Evolutionary conservation across 805 yeast species (phyloP).

Genomic region (Schwanniomyces polymorphus): DNA sequence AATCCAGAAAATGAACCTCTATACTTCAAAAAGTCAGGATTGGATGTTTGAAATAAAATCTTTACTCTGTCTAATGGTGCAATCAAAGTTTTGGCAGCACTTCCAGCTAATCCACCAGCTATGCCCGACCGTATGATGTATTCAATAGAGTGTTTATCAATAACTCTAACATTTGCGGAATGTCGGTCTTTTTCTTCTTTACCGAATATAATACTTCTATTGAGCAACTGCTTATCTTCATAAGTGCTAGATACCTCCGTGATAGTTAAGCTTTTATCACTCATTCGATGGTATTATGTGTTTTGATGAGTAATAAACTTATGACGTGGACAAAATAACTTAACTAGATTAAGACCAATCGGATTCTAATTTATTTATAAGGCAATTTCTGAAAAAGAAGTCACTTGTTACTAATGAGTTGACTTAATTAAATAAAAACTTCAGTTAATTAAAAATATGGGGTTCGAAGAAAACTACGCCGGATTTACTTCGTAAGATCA

Average conservation of each 20-base stretch:
- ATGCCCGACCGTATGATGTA: constrained; percentile 82
- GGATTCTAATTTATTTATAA: background rate
- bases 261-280: background rate
- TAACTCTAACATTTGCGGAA: constrained; percentile 26
- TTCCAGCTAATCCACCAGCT: constrained; percentile 95
- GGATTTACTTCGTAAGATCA: background rate
- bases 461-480: constrained; percentile 1
- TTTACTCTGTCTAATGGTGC: constrained; percentile 96
- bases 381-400: background rate
- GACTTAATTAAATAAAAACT: background rate
- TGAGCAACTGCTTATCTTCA: background rate
- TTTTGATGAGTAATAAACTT: background rate
- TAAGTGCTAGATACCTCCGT: background rate
- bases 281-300: background rate
- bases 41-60: constrained; percentile 91
- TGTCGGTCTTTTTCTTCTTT: background rate
- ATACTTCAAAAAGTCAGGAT: constrained; percentile 80
- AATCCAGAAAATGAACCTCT: constrained; percentile 82
- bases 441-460: constrained; percentile 1
- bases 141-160: constrained; percentile 71
- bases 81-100: constrained; percentile 91
- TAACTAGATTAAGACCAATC: background rate
- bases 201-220: background rate
- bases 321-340: background rate
- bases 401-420: background rate